Evolutionary conservation across 2,329 filamentous ascomycete species (phyloP).

Genomic region (Pseudocercospora fuligena): DNA sequence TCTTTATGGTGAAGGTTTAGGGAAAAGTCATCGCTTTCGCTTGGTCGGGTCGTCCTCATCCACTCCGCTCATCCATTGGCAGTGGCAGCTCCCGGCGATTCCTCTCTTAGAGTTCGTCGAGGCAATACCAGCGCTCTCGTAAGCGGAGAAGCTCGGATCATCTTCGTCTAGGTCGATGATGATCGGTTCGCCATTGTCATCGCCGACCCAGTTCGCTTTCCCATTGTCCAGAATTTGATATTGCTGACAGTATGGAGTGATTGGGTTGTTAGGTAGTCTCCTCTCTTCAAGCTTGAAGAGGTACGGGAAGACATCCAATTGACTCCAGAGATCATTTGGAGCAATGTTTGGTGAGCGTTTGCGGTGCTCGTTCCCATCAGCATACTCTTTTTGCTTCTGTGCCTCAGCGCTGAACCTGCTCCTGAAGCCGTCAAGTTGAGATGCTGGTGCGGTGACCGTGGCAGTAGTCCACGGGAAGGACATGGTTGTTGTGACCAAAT

Average conservation of each 20-base stretch:
- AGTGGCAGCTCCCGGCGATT: conserved; percentile 41
- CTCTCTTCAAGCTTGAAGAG: conserved; percentile 70
- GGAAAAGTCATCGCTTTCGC: not conserved
- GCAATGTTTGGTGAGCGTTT: conserved; percentile 11
- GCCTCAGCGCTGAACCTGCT: not conserved
- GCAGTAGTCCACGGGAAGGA: conserved; percentile 1
- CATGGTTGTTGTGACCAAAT: not conserved
- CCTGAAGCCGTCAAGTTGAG: not conserved
- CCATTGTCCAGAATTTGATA: conserved; percentile 64
- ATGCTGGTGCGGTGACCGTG: not conserved
- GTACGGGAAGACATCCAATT: conserved; percentile 50
- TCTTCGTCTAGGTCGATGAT: conserved; percentile 47
- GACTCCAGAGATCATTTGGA: conserved; percentile 15
- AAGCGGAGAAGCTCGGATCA: conserved; percentile 42
- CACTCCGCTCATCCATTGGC: conserved; percentile 42
- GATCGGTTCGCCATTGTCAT: conserved; percentile 43
- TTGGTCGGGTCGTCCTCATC: conserved; percentile 6
- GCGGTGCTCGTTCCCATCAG: conserved; percentile 1
- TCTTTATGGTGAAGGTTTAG: not conserved
- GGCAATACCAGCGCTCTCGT: conserved; percentile 29
- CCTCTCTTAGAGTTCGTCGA: conserved; percentile 23
- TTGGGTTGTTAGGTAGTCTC: conserved; percentile 46
- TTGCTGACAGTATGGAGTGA: conserved; percentile 66
- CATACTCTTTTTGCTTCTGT: not conserved
- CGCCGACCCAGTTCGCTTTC: conserved; percentile 44